Evolutionary conservation across 331 rosid genomes (phyloP).

Genomic region (Rosa hybrid): DNA sequence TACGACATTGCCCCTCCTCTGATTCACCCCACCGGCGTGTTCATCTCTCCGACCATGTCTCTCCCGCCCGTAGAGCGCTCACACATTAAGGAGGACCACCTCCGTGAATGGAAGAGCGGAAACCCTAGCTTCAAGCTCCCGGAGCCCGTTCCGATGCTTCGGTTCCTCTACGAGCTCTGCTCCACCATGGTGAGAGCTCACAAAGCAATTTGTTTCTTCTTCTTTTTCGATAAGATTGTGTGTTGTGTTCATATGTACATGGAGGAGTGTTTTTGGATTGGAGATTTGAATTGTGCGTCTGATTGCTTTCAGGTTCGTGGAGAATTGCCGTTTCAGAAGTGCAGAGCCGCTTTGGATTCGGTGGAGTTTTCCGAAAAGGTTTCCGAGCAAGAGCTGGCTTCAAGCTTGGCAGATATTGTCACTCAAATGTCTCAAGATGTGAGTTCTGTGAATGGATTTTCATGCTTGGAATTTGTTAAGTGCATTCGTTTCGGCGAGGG

Average conservation of each 20-base stretch:
- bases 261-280: constrained; percentile 17
- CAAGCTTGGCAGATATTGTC: constrained; percentile 81
- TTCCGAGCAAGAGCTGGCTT: constrained; percentile 62
- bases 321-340: constrained; percentile 85
- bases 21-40: background rate
- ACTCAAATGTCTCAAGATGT: constrained; percentile 98
- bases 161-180: constrained; percentile 96
- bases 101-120: constrained; percentile 89
- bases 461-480: background rate
- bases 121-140: constrained; percentile 60
- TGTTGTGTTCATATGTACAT: background rate
- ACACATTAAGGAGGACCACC: constrained; percentile 60
- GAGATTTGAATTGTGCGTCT: constrained; percentile 15
- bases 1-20: background rate
- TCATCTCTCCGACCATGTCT: constrained; percentile 53
- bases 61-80: constrained; percentile 66
- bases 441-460: constrained; percentile 25
- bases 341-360: constrained; percentile 82
- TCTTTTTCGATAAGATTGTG: background rate
- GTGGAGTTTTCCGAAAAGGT: constrained; percentile 58
- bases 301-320: constrained; percentile 73
- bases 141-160: constrained; percentile 71
- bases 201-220: background rate
- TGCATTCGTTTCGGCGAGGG: background rate
- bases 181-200: constrained; percentile 69